A percentile compares a stretch with the other conserved stretches of the same genome.
Conservation (phyloP, 164 flowering plant species). For the Aristolochia fimbriata region DNA sequence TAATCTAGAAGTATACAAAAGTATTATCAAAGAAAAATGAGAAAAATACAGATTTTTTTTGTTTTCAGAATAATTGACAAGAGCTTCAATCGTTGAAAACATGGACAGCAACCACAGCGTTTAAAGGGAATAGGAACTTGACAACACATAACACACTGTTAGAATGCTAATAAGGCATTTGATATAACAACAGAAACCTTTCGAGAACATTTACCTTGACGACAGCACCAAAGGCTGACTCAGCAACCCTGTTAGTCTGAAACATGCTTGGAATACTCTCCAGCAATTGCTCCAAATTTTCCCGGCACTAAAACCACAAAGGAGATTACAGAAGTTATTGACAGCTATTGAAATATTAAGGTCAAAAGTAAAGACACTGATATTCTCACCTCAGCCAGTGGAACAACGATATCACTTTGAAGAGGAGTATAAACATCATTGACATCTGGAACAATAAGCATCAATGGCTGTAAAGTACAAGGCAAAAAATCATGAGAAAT, state of each 20-base stretch:
- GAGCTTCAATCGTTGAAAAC: too few relatives aligned
- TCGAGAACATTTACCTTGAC: slow-evolving; percentile 45
- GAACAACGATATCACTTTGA: slow-evolving; percentile 86
- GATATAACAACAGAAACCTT: background rate
- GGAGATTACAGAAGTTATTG: background rate
- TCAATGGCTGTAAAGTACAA: slow-evolving; percentile 63
- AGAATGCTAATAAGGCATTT: too few relatives aligned
- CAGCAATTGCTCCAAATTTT: slow-evolving; percentile 81
- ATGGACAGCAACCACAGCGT: too few relatives aligned
- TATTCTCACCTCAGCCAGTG: slow-evolving; percentile 70
- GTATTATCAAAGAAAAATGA: too few relatives aligned
- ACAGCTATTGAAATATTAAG: background rate
- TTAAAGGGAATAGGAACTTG: too few relatives aligned
- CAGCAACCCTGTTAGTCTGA: slow-evolving; percentile 64
- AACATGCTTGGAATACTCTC: slow-evolving; percentile 95
- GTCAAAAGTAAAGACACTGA: background rate
- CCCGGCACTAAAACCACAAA: slow-evolving; percentile 52
- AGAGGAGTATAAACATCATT: slow-evolving; percentile 99
- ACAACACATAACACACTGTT: too few relatives aligned
- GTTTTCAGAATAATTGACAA: too few relatives aligned
- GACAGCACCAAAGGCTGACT: slow-evolving; percentile 96
- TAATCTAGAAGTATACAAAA: too few relatives aligned
- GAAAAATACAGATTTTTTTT: too few relatives aligned
- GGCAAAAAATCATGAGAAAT: too few relatives aligned
- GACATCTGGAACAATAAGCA: slow-evolving; percentile 97